phyloP scores from a whole-genome alignment of 306 rosid species.

The Medicago arabica region DNA sequence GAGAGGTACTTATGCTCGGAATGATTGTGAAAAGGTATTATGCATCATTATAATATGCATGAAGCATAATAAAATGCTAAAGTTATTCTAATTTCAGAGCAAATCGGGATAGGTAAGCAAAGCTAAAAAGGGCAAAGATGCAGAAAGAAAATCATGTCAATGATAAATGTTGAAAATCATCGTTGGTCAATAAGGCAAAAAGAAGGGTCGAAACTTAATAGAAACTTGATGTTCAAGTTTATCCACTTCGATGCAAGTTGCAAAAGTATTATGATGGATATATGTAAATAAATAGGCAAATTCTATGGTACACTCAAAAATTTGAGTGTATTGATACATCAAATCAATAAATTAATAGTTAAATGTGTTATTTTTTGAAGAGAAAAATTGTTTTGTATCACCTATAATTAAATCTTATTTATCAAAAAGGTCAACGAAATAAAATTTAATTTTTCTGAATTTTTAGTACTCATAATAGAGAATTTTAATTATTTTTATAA shows the following conservation, averaged over 20 bases:
- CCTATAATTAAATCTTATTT: too few species aligned
- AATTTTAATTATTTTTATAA: too few species aligned
- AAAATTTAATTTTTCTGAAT: too few species aligned
- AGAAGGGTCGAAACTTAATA: constrained; percentile 9
- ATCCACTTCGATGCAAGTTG: background rate
- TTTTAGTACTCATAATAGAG: too few species aligned
- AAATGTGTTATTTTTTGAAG: too few species aligned
- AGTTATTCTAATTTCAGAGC: constrained; percentile 38
- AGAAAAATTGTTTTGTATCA: too few species aligned
- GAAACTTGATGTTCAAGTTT: background rate
- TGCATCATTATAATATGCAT: constrained; percentile 38
- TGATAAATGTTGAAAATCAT: background rate
- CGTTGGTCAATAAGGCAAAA: constrained; percentile 16
- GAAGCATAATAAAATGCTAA: constrained; percentile 29
- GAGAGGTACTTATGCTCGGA: constrained; percentile 29
- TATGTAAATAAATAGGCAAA: background rate
- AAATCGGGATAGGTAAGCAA: constrained; percentile 23
- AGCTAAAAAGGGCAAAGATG: background rate
- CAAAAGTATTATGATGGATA: background rate
- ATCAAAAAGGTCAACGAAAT: too few species aligned
- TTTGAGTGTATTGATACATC: too few species aligned
- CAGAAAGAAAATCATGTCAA: background rate
- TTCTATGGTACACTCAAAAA: too few species aligned
- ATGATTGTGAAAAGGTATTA: constrained; percentile 28
- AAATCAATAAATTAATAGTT: too few species aligned